Percentiles rank a stretch among this genome's conserved stretches.
phyloP scores from a whole-genome alignment of 805 yeast species.

The Monosporozyma siamensis region DNA sequence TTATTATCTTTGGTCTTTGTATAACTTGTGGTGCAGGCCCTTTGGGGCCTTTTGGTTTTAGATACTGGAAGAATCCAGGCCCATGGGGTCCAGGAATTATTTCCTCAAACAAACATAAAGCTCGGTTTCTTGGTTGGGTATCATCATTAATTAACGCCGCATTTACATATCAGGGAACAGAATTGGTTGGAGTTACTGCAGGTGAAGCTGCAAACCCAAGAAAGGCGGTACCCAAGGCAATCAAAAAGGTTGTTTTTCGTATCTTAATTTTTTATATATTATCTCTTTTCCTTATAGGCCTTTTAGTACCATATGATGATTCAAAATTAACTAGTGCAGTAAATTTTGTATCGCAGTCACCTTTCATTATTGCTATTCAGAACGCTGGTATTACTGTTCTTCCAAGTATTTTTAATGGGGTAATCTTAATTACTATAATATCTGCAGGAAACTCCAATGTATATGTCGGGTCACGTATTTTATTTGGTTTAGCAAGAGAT shows the following conservation, averaged over 20 bases:
- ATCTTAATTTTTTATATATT: constrained; percentile 53
- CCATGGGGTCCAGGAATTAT: constrained; percentile 56
- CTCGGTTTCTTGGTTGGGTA: constrained; percentile 54
- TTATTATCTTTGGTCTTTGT: constrained; percentile 49
- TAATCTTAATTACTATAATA: constrained; percentile 49
- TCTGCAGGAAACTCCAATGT: constrained; percentile 72
- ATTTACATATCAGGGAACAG: constrained; percentile 69
- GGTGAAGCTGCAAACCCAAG: constrained; percentile 60
- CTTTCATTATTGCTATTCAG: constrained; percentile 57
- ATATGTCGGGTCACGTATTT: constrained; percentile 55
- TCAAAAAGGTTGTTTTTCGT: constrained; percentile 54
- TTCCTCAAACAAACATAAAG: constrained; percentile 33
- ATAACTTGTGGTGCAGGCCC: constrained; percentile 63
- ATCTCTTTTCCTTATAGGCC: constrained; percentile 54
- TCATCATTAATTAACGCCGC: constrained; percentile 56
- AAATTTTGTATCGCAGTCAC: constrained; percentile 44
- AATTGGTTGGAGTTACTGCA: constrained; percentile 57
- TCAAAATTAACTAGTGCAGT: constrained; percentile 32
- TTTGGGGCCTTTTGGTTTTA: constrained; percentile 58
- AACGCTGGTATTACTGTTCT: constrained; percentile 54
- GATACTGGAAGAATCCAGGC: constrained; percentile 70
- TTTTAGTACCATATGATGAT: constrained; percentile 57
- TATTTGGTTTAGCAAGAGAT: constrained; percentile 49
- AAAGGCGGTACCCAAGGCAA: constrained; percentile 56
- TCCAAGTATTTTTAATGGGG: constrained; percentile 60